Evolutionary conservation across 352 stramenopile species (phyloP).

Genomic region (Saprolegnia diclina): DNA sequence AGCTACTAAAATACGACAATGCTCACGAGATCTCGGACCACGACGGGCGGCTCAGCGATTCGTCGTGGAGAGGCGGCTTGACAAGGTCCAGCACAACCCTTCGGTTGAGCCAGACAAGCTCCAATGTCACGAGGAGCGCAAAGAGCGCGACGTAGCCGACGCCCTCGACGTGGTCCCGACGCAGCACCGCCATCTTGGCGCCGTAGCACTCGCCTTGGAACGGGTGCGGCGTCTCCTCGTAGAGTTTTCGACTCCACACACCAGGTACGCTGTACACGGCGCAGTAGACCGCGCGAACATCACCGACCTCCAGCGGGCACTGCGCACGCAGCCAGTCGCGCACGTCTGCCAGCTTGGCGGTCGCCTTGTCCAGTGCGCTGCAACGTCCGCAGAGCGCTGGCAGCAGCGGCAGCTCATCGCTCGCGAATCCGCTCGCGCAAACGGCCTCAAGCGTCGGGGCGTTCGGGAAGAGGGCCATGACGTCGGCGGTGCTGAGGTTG

Average conservation of each 20-base stretch:
- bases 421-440: neutral
- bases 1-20: neutral
- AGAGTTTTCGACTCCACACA: neutral
- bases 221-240: neutral
- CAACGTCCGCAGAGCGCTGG: neutral
- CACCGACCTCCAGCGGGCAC: neutral
- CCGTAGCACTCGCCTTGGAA: conserved; percentile 7
- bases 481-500: no score
- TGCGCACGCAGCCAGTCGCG: neutral
- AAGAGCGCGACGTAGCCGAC: neutral
- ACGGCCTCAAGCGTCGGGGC: neutral
- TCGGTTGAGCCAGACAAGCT: conserved; percentile 8
- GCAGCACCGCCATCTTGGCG: neutral
- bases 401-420: neutral
- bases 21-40: neutral
- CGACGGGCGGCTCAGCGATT: neutral
- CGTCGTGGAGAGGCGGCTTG: neutral
- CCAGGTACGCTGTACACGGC: neutral
- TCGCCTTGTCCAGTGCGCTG: neutral
- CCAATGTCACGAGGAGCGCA: neutral
- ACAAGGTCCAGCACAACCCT: neutral
- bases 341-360: neutral
- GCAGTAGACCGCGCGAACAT: neutral
- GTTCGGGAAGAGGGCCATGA: neutral
- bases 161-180: neutral